Evolutionary conservation across 2,329 filamentous ascomycete genomes (phyloP).

Genomic region (Coniochaeta prunicola): DNA sequence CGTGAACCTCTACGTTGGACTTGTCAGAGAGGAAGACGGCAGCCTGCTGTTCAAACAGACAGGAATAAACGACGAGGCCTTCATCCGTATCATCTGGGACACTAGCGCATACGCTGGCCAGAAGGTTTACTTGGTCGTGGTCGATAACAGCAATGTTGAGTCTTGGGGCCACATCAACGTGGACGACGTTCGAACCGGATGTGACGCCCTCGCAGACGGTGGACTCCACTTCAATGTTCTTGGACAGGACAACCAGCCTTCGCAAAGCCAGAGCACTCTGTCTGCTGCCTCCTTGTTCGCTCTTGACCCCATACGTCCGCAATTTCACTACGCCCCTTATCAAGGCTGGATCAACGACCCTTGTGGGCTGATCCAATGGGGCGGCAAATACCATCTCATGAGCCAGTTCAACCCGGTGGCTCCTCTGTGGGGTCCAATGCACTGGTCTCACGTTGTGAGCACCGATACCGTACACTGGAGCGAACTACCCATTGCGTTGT

Average conservation of each 20-base stretch:
- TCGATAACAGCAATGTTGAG: constrained; percentile 16
- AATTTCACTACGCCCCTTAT: constrained; percentile 19
- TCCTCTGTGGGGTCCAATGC: constrained; percentile 17
- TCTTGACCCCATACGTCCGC: constrained; percentile 16
- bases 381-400: constrained; percentile 19
- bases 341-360: constrained; percentile 22
- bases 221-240: constrained; percentile 19
- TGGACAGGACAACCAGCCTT: constrained; percentile 20
- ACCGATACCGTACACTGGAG: constrained; percentile 17
- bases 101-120: constrained; percentile 20
- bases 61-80: constrained; percentile 20
- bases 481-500: constrained; percentile 14
- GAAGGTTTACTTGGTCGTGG: constrained; percentile 4
- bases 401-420: constrained; percentile 16
- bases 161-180: constrained; percentile 19
- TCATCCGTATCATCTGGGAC: constrained; percentile 22
- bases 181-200: constrained; percentile 21
- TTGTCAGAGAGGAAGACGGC: constrained; percentile 17
- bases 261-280: constrained; percentile 1
- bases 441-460: constrained; percentile 18
- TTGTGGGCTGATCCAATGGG: constrained; percentile 14
- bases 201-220: constrained; percentile 15
- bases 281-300: constrained; percentile 15
- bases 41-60: constrained; percentile 20
- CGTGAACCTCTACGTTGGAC: constrained; percentile 19